A percentile compares a stretch with the other conserved stretches of the same genome.
These are phyloP conservation scores for Ajuga chamaepitys DNA, from an alignment of 257 asterid genomes.

Conservation along the genomic window DNA sequence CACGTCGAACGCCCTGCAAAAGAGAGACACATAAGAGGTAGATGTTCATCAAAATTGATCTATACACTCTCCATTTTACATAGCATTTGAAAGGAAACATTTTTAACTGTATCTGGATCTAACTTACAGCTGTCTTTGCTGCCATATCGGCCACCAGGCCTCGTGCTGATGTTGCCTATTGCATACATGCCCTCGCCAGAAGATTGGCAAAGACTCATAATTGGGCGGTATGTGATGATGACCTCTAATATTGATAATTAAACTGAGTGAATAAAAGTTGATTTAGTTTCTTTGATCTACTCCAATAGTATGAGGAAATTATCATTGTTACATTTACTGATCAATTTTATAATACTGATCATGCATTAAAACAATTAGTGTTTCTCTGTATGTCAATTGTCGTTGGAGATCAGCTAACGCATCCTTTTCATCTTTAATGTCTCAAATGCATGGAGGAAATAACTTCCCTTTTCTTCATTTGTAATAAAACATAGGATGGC, in stretches of 20 bases:
- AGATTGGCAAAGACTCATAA: constrained; percentile 85
- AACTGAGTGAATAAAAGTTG: neutral
- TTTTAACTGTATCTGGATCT: constrained; percentile 13
- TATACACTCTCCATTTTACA: neutral
- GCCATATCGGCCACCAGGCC: constrained; percentile 91
- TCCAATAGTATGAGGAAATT: neutral
- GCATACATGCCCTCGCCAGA: constrained; percentile 94
- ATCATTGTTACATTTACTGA: neutral
- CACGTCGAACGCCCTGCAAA: constrained; percentile 95
- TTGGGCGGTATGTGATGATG: constrained; percentile 78
- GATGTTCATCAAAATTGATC: constrained; percentile 4
- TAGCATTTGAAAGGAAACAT: constrained; percentile 6
- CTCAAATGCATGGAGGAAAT: neutral
- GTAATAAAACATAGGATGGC: neutral
- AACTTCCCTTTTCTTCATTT: neutral
- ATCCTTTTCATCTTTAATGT: neutral
- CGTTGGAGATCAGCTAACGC: neutral
- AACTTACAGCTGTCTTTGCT: constrained; percentile 72
- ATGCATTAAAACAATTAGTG: neutral
- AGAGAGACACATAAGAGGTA: constrained; percentile 89
- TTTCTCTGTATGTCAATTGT: neutral
- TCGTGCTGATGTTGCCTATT: constrained; percentile 97
- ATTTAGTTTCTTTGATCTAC: neutral
- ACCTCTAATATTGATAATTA: neutral
- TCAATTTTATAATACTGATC: neutral